Evolutionary conservation across 495 filamentous ascomycete species (phyloP), one percentile per base, ranked within the genome.

Genomic region (Letharia columbiana): DNA sequence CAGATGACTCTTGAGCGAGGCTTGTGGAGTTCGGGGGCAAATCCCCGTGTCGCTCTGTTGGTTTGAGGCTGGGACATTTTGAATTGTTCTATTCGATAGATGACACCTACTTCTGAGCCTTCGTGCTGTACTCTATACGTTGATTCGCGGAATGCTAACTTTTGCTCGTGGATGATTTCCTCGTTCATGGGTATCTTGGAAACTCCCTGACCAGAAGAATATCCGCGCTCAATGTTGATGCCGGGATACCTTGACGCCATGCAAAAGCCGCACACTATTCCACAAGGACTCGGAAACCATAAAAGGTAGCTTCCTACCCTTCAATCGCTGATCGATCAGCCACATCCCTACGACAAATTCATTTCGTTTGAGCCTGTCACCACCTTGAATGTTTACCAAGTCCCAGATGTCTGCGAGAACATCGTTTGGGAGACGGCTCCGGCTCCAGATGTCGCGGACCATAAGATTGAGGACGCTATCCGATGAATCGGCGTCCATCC

Each of bases 311-410:
- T 97, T 98, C 63, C 91, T 82, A 2, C 94, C 94, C 73, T 89
- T 89, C 47, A 98, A 77, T 69, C 87, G 79, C 77, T 96, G 91
- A 75, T 98, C 94, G 63, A 98, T 86, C 58, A 98, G 79, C 94
- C 94, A 98, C 82, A 92, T 86, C 17, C 94, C 94, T 50, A 97
- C 91, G 41, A 97, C 89, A 75, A 97, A 97, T 81, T 97, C 91
- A 49, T 91, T 86, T 72, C 84, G 84, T 33, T 78, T 81, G 64
- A 98, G 75, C 50, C 77, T 72, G 4, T 90, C 90, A 33, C 79
- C 77, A 17, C 80, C 73, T 17, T 79, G 74, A 4, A 81, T 72
- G 75, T 96, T 90, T 23, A 98, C 93, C 13, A 98, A 80, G 61
- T 89, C 84, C 89, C 91, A 98, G 40, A 96, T 84, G 73, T 91